Evolutionary conservation across 352 stramenopile genomes (phyloP), one percentile per base, ranked within the genome.

Genomic region (Phytopythium kandeliae): DNA sequence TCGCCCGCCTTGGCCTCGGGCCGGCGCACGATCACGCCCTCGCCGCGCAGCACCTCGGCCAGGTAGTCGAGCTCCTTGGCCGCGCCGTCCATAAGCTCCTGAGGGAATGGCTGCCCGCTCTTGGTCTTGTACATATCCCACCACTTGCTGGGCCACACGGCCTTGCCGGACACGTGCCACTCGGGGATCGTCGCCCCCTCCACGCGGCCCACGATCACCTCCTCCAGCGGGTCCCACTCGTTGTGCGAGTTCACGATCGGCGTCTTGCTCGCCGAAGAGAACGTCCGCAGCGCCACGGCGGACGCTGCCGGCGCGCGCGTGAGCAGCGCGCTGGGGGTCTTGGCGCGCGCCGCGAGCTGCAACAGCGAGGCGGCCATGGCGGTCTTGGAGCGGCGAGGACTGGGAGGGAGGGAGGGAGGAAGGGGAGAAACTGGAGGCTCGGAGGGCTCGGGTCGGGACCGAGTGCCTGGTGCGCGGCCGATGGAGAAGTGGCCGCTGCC

Each of bases 81-180:
- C 0, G 86, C 86, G 36, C 70, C 74, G 30, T 82, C 65, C 55
- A 93, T 78, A 40, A 96, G 71, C 44, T 95, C 64, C 46, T 69
- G 57, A 15, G 85, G 85, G 70, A 96, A 96, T 22, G 71, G 55
- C 58, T 87, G 66, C 12, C 86, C 86, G 48, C 69, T 76, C 53
- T 92, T 63, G 43, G 64, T 89, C 67, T 95, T 90, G 74, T 92
- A 95, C 85, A 96, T 95, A 47, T 94, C 74, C 86, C 86, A 96
- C 62, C 85, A 87, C 51, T 92, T 92, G 46, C 54, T 65, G 7
- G 86, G 86, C 86, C 86, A 96, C 57, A 96, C 85, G 15, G 86
- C 86, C 63, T 96, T 96, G 58, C 86, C 86, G 0, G 86, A 57
- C 24, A 95, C 83, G 60, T 96, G 84, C 86, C 85, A 96, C 54